Percentiles rank a stretch among this genome's conserved stretches.
Conservation (phyloP, 1,139 yeast species). For the Nakaseomyces nivariensis region DNA sequence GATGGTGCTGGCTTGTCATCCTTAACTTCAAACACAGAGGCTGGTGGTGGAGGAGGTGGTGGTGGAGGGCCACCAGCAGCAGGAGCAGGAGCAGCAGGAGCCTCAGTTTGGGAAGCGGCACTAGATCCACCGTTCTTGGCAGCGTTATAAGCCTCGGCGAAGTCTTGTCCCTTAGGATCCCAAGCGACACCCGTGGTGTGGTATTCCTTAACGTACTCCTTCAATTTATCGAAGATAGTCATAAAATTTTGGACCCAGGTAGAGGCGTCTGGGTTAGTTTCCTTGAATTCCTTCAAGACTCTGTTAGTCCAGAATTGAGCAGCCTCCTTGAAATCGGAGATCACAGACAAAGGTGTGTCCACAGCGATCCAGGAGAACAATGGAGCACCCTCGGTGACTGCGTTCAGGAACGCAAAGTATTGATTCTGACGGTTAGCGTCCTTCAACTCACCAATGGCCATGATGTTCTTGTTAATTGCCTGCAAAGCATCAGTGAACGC, state of each 20-base stretch:
- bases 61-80: constrained; percentile 32
- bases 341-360: constrained; percentile 54
- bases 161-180: constrained; percentile 48
- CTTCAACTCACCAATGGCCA: constrained; percentile 50
- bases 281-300: constrained; percentile 73
- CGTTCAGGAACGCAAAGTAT: constrained; percentile 60
- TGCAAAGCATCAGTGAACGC: constrained; percentile 46
- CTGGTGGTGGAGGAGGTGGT: constrained; percentile 65
- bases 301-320: constrained; percentile 93
- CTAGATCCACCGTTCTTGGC: constrained; percentile 16
- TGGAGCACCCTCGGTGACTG: constrained; percentile 83
- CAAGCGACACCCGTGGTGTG: constrained; percentile 80
- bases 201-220: constrained; percentile 60
- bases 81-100: constrained; percentile 14
- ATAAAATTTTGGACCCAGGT: constrained; percentile 73
- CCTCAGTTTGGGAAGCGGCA: constrained; percentile 9
- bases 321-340: constrained; percentile 80
- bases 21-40: constrained; percentile 48
- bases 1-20: constrained; percentile 20
- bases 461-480: constrained; percentile 60
- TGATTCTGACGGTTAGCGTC: constrained; percentile 65
- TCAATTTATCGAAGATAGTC: constrained; percentile 57
- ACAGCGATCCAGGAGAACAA: constrained; percentile 85
- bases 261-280: constrained; percentile 52
- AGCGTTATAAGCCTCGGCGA: constrained; percentile 38